Evolutionary conservation across 2,329 filamentous ascomycete genomes (phyloP).

Genomic region (Aspergillaceae sp.): DNA sequence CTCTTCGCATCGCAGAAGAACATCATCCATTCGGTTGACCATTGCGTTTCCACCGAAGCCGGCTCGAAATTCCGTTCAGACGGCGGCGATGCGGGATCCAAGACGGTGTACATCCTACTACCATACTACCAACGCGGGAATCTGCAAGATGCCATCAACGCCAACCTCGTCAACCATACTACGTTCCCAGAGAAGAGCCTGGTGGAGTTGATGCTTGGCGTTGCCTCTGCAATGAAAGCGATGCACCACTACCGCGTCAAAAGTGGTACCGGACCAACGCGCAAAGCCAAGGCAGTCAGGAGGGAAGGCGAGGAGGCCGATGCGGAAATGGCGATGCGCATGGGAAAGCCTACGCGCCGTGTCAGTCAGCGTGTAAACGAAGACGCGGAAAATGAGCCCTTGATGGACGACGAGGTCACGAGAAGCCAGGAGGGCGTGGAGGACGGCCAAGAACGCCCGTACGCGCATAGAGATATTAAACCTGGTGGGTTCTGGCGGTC

Average conservation of each 20-base stretch:
- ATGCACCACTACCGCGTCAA: slow-evolving; percentile 83
- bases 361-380: slow-evolving; percentile 41
- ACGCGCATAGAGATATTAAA: slow-evolving; percentile 95
- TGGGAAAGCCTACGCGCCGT: slow-evolving; percentile 31
- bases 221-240: slow-evolving; percentile 74
- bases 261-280: slow-evolving; percentile 45
- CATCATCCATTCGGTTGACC: slow-evolving; percentile 80
- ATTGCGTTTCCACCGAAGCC: slow-evolving; percentile 68
- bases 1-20: slow-evolving; percentile 75
- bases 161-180: slow-evolving; percentile 91
- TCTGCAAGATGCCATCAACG: slow-evolving; percentile 96
- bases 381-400: slow-evolving; percentile 67
- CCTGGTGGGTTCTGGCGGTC: slow-evolving; percentile 56
- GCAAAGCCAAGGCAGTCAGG: slow-evolving; percentile 48
- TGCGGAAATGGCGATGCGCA: slow-evolving; percentile 30
- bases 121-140: slow-evolving; percentile 95
- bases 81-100: slow-evolving; percentile 55
- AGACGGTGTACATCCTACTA: slow-evolving; percentile 93
- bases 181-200: slow-evolving; percentile 78
- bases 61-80: slow-evolving; percentile 47
- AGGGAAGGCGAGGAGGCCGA: slow-evolving; percentile 50
- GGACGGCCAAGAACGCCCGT: slow-evolving; percentile 64
- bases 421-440: slow-evolving; percentile 58
- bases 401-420: slow-evolving; percentile 72
- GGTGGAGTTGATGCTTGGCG: slow-evolving; percentile 84